phyloP scores from a whole-genome alignment of 1,284 basidiomycete genomes.

The Hemileia vastatrix region DNA sequence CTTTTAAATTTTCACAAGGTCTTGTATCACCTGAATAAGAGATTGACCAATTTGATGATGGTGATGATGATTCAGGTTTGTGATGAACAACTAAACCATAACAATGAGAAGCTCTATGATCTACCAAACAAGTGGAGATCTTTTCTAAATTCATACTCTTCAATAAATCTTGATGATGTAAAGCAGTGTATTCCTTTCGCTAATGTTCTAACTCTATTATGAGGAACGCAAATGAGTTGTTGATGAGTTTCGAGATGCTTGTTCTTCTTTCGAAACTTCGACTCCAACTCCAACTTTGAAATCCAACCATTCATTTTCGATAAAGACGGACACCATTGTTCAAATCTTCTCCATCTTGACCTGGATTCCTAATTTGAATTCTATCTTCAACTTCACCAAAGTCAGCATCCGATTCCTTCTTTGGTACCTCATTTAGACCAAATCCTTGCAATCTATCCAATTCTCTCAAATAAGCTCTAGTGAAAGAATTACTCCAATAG shows the following conservation, averaged over 20 bases:
- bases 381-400: not conserved
- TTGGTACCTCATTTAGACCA: conserved; percentile 26
- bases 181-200: not conserved
- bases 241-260: not conserved
- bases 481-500: conserved; percentile 31
- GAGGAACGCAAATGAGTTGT: not conserved
- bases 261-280: not conserved
- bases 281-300: not conserved
- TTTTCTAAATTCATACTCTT: not conserved
- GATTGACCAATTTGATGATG: conserved; percentile 24
- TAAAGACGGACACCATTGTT: not conserved
- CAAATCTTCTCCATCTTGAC: too few relatives aligned
- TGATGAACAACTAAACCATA: conserved; percentile 46
- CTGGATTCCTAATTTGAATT: not conserved
- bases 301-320: not conserved
- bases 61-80: conserved; percentile 40
- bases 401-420: conserved; percentile 6
- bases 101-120: conserved; percentile 25
- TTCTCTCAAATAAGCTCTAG: conserved; percentile 33
- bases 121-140: conserved; percentile 17
- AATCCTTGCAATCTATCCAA: conserved; percentile 32
- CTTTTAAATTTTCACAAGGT: conserved; percentile 60
- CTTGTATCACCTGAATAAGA: conserved; percentile 74
- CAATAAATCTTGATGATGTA: not conserved
- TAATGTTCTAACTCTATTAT: not conserved